Conservation (phyloP, 495 filamentous ascomycete genomes). For the Aspergillus asperescens region DNA sequence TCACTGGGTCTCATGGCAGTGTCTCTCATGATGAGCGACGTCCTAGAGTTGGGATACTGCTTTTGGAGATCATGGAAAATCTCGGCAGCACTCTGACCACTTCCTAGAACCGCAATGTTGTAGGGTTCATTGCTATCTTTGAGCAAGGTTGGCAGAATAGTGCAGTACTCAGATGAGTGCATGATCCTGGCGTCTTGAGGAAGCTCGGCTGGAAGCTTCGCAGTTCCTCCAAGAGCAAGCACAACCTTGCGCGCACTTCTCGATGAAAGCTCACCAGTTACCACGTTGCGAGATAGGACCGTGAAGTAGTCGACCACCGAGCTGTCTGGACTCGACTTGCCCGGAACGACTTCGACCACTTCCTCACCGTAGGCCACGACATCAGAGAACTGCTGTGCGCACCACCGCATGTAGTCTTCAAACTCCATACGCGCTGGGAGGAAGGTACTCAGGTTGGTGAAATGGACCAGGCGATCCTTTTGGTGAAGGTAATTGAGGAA, state of each 20-base stretch:
- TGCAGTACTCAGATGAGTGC: slow-evolving; percentile 86
- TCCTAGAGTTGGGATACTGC: slow-evolving; percentile 76
- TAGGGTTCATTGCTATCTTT: slow-evolving; percentile 52
- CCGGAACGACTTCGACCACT: slow-evolving; percentile 52
- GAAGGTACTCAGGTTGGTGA: slow-evolving; percentile 87
- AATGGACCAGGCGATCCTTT: slow-evolving; percentile 73
- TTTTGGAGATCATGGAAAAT: slow-evolving; percentile 85
- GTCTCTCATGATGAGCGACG: slow-evolving; percentile 69
- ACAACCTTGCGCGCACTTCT: slow-evolving; percentile 74
- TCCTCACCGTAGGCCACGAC: slow-evolving; percentile 74
- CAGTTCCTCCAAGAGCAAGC: slow-evolving; percentile 75
- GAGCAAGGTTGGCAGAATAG: slow-evolving; percentile 54
- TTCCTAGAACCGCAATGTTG: slow-evolving; percentile 77
- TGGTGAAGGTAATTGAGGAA: slow-evolving; percentile 90
- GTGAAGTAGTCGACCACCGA: slow-evolving; percentile 48
- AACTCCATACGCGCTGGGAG: slow-evolving; percentile 82
- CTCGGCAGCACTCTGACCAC: slow-evolving; percentile 90
- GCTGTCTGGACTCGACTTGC: slow-evolving; percentile 30
- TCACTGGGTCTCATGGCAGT: slow-evolving; percentile 84
- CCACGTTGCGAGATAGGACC: slow-evolving; percentile 49
- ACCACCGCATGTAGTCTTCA: slow-evolving; percentile 94
- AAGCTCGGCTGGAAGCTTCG: slow-evolving; percentile 66
- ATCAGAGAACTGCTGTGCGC: slow-evolving; percentile 72
- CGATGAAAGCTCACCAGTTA: slow-evolving; percentile 46
- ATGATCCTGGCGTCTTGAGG: slow-evolving; percentile 64